Base-by-base conservation (phyloP, 176 grass and related monocot species). In the Pontederia paniculata region DNA sequence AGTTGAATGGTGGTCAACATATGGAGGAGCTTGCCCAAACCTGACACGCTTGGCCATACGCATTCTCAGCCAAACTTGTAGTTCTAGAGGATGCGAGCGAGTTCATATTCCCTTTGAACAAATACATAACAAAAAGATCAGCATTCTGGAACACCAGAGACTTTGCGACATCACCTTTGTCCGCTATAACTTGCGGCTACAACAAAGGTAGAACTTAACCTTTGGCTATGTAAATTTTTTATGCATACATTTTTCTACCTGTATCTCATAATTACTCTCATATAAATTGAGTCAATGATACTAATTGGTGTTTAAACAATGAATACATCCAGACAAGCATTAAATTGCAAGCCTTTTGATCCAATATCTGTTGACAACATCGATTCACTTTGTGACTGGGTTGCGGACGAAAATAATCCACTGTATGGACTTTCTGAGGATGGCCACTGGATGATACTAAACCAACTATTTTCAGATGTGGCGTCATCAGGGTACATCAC, bases 1-100 rank as follows among this genome's bases (percentile, higher is more conserved):
- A 96, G 91, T 82, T 83, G 86, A 89, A 46, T 89, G 91, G 91
- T 96, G 85, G 91, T 82, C 77, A 45, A 96, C 77, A 1, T 85
- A 96, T 69, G 90, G 90, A 62, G 79, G 77, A 59, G 72, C 80
- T 74, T 96, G 91, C 73, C 82, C 82, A 52, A 83, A 87, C 76
- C 70, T 96, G 63, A 86, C 76, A 66, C 79, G 80, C 58, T 48
- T 89, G 41, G 82, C 82, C 15, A 63, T 87, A n/a, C 82, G 79
- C 12, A 86, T 96, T 63, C 90, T 96, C 63, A 89, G 82, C 55
- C 90, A 96, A 78, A 89, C 90, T 54, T 89, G 79, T 77, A 89
- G 85, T 50, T 74, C 81, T 28, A 89, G 67, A 74, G 91, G 91
- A 63, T 81, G 54, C 52, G 79, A 87, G 63, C 77, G 73, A 48